A percentile compares a stretch with the other conserved stretches of the same genome.
Conservation (phyloP, 2,329 filamentous ascomycete genomes). For the Trichoderma atroviride region DNA sequence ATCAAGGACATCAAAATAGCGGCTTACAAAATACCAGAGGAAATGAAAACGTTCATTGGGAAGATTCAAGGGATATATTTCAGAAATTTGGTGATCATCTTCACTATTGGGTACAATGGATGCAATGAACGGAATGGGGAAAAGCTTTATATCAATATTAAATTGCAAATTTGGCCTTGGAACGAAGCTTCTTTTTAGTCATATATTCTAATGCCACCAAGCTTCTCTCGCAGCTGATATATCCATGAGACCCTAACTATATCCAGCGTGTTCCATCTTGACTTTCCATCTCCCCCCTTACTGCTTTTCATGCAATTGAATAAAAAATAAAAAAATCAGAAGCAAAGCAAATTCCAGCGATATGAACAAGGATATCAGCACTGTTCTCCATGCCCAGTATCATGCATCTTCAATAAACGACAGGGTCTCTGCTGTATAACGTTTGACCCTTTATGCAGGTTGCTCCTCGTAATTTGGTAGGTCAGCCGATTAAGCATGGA, state of each 20-base stretch:
- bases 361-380: conserved; percentile 20
- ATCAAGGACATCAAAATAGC: no score
- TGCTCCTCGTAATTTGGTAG: conserved; percentile 15
- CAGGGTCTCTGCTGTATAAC: conserved; percentile 7
- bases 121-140: neutral
- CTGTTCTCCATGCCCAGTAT: conserved; percentile 16
- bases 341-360: conserved; percentile 2
- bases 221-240: conserved; percentile 2
- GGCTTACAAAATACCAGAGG: no score
- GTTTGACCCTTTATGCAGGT: conserved; percentile 23
- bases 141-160: neutral
- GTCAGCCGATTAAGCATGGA: conserved; percentile 25
- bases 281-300: neutral
- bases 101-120: no score
- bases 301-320: neutral
- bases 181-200: neutral
- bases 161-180: neutral
- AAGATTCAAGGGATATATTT: no score
- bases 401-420: conserved; percentile 24
- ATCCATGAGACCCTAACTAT: conserved; percentile 6
- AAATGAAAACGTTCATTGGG: no score
- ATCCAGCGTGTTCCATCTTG: neutral
- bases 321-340: neutral
- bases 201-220: conserved; percentile 13
- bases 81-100: neutral